Conservation (phyloP, 345 rosid species). For the Reutealis trisperma region DNA sequence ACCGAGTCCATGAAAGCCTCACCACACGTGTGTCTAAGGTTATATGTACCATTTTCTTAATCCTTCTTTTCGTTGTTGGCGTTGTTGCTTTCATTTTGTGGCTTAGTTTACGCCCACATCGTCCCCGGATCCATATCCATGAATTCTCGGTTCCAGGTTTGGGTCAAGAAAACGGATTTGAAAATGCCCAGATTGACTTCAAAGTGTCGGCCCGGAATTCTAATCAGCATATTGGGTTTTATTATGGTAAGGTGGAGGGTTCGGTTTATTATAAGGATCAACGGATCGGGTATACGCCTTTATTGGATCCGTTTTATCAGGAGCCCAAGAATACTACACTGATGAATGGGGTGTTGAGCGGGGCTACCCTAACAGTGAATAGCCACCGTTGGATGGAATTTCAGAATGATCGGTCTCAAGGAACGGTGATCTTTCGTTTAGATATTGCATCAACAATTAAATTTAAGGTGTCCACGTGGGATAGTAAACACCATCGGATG, state of each 20-base stretch:
- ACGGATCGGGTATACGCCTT: slow-evolving; percentile 48
- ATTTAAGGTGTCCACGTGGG: slow-evolving; percentile 75
- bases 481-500: slow-evolving; percentile 58
- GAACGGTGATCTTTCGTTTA: slow-evolving; percentile 61
- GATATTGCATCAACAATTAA: slow-evolving; percentile 54
- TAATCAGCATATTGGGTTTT: slow-evolving; percentile 60
- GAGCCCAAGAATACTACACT: slow-evolving; percentile 69
- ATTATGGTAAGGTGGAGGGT: slow-evolving; percentile 55
- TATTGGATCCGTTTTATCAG: slow-evolving; percentile 51
- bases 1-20: slow-evolving; percentile 66
- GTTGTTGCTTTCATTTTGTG: slow-evolving; percentile 59
- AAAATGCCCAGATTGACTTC: slow-evolving; percentile 57
- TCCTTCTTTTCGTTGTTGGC: slow-evolving; percentile 49
- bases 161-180: slow-evolving; percentile 46
- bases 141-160: slow-evolving; percentile 56
- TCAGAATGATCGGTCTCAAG: slow-evolving; percentile 50
- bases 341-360: slow-evolving; percentile 44
- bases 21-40: slow-evolving; percentile 56
- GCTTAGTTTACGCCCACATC: slow-evolving; percentile 87
- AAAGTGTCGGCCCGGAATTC: slow-evolving; percentile 70
- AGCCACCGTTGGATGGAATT: slow-evolving; percentile 67
- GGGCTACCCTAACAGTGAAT: slow-evolving; percentile 57
- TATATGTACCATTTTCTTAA: slow-evolving; percentile 55
- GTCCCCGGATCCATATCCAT: slow-evolving; percentile 60
- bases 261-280: slow-evolving; percentile 63